Percentiles rank a stretch among this genome's conserved stretches.
Conservation (phyloP, 2,329 filamentous ascomycete species). For the Colletotrichum somersetense region DNA sequence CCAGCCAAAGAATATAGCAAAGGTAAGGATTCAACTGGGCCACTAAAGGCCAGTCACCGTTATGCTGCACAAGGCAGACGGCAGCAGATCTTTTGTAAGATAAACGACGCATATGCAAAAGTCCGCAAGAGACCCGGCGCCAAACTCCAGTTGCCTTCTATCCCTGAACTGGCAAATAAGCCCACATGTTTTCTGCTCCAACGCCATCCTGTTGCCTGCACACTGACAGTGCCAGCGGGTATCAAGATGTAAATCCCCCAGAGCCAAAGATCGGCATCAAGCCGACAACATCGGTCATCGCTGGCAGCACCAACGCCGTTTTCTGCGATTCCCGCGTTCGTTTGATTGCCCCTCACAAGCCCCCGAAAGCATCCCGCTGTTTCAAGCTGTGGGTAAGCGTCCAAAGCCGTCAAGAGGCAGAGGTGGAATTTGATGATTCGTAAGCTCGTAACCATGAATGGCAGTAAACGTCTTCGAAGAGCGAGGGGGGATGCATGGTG, state of each 20-base stretch:
- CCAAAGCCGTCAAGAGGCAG: slow-evolving; percentile 30
- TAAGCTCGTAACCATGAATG: slow-evolving; percentile 30
- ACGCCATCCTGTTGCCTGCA: slow-evolving; percentile 30
- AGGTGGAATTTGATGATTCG: slow-evolving; percentile 20
- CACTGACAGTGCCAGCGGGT: neutral
- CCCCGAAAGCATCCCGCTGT: slow-evolving; percentile 15
- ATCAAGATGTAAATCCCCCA: slow-evolving; percentile 33
- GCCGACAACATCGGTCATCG: slow-evolving; percentile 5
- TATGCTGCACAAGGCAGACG: slow-evolving; percentile 8
- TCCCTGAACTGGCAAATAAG: neutral
- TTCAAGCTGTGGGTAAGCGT: slow-evolving; percentile 38
- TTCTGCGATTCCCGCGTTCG: neutral
- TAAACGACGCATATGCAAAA: slow-evolving; percentile 34
- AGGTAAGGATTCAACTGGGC: slow-evolving; percentile 6
- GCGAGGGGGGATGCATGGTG: slow-evolving; percentile 28
- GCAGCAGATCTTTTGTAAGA: slow-evolving; percentile 8
- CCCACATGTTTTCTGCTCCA: slow-evolving; percentile 25
- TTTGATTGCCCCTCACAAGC: slow-evolving; percentile 12
- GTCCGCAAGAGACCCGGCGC: slow-evolving; percentile 2
- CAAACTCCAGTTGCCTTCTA: slow-evolving; percentile 34
- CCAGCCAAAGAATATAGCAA: neutral
- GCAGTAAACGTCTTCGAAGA: slow-evolving; percentile 19
- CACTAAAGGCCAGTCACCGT: neutral
- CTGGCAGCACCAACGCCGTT: slow-evolving; percentile 1
- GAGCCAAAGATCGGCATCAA: slow-evolving; percentile 26